Conservation (phyloP, 1,284 basidiomycete species). For the Apiotrichum montevideense region DNA sequence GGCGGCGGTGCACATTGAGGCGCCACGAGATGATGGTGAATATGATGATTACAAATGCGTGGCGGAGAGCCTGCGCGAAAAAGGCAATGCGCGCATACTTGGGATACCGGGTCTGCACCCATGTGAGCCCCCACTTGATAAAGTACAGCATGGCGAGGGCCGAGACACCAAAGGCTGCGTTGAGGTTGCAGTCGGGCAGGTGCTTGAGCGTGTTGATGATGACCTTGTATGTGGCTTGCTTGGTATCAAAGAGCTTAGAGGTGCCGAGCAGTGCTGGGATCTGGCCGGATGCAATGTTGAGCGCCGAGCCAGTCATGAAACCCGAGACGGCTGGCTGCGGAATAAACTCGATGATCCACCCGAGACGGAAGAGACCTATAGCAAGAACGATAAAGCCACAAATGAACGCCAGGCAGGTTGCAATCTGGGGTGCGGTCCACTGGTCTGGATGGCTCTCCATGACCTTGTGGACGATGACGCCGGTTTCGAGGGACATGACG, state of each 20-base stretch:
- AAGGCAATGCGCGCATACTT: conserved; percentile 69
- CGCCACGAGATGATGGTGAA: conserved; percentile 80
- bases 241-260: conserved; percentile 65
- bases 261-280: conserved; percentile 80
- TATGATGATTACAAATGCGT: conserved; percentile 78
- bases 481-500: conserved; percentile 86
- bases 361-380: conserved; percentile 83
- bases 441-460: conserved; percentile 47
- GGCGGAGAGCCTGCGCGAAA: conserved; percentile 76
- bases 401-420: conserved; percentile 76
- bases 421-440: conserved; percentile 69
- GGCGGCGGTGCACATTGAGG: conserved; percentile 61
- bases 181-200: conserved; percentile 58
- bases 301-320: conserved; percentile 73
- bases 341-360: conserved; percentile 93
- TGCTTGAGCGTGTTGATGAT: conserved; percentile 92
- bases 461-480: conserved; percentile 70
- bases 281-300: conserved; percentile 79
- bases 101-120: conserved; percentile 62
- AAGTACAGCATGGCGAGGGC: conserved; percentile 60
- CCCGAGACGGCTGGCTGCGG: conserved; percentile 77
- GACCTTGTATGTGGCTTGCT: conserved; percentile 75
- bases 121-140: conserved; percentile 63
- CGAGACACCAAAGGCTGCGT: conserved; percentile 83
- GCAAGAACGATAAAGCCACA: conserved; percentile 89